Base-by-base conservation (phyloP, 2,329 filamentous ascomycete genomes). In the Fusarium compactum region DNA sequence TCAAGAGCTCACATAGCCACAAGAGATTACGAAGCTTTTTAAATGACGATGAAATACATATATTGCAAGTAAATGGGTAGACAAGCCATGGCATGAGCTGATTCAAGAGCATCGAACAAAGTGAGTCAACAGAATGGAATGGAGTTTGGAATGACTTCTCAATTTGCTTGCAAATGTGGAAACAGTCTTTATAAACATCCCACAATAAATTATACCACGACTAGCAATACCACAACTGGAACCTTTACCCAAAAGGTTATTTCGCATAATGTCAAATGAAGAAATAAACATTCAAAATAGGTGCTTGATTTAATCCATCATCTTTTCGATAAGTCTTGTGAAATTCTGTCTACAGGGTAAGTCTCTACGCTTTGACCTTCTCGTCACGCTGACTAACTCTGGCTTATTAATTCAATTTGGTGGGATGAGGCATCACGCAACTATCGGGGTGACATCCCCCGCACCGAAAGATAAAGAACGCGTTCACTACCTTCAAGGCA, bases 341-440 rank as follows among this genome's bases (percentile, higher is more conserved):
- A 8, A 11, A 10, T 14, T 52, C 0, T 25, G 5, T 1, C 4
- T 52, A 3, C 24, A 41, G 50, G 50, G 50, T 52, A 41, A 5
- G 0, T 3, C 2, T 2, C 7, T 7, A 14, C 18, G 14, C 18
- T 16, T 29, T 15, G 20, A 11, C 15, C 7, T 20, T 41, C 50
- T 34, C 18, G 8, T 8, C 4, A 7, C n/a, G 50, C 50, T 52
- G 50, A 52, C 50, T 52, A 52, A 52, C 16, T 18, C 6, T 8
- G 5, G 24, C 25, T 41, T 52, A 52, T 18, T 27, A 41, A 41
- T 52, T 20, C 18, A 27, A 41, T 2, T 5, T 12, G 24, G 12
- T 15, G 12, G 24, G 9, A 41, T 52, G 18, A 41, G 14, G 27
- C 50, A 52, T 27, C 50, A 52, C 50, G 50, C 50, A 52, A 52